Evolutionary conservation across 2,329 filamentous ascomycete species (phyloP).

Genomic region (Diplodia intermedia): DNA sequence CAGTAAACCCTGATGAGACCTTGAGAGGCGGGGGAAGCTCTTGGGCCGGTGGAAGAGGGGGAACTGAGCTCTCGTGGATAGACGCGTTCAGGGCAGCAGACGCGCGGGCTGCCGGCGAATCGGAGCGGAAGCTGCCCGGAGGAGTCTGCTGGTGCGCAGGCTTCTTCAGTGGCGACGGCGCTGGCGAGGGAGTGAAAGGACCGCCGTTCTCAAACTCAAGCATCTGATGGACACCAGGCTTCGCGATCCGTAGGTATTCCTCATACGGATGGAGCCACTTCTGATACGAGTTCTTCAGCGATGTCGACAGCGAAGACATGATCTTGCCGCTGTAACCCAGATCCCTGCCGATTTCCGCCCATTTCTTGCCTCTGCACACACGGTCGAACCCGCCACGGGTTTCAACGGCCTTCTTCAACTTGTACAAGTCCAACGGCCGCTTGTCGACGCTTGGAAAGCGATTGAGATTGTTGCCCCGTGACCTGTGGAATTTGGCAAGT

Average conservation of each 20-base stretch:
- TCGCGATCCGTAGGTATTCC: constrained; percentile 87
- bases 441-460: constrained; percentile 97
- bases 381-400: constrained; percentile 92
- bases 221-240: constrained; percentile 96
- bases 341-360: constrained; percentile 97
- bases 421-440: constrained; percentile 92
- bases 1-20: constrained; percentile 67
- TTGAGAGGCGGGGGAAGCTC: constrained; percentile 66
- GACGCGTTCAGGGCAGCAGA: constrained; percentile 63
- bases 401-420: constrained; percentile 95
- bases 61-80: constrained; percentile 50
- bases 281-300: constrained; percentile 96
- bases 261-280: constrained; percentile 97
- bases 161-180: constrained; percentile 74
- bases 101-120: constrained; percentile 69
- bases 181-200: constrained; percentile 79
- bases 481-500: constrained; percentile 93
- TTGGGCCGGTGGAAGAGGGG: constrained; percentile 45
- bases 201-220: constrained; percentile 92
- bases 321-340: constrained; percentile 99
- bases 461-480: constrained; percentile 92
- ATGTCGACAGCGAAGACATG: constrained; percentile 98
- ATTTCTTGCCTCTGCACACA: constrained; percentile 97
- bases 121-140: constrained; percentile 34
- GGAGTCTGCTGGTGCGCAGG: constrained; percentile 56